These are phyloP conservation scores for Sesbania bispinosa DNA, from an alignment of 306 rosid species.

Conservation along the genomic window DNA sequence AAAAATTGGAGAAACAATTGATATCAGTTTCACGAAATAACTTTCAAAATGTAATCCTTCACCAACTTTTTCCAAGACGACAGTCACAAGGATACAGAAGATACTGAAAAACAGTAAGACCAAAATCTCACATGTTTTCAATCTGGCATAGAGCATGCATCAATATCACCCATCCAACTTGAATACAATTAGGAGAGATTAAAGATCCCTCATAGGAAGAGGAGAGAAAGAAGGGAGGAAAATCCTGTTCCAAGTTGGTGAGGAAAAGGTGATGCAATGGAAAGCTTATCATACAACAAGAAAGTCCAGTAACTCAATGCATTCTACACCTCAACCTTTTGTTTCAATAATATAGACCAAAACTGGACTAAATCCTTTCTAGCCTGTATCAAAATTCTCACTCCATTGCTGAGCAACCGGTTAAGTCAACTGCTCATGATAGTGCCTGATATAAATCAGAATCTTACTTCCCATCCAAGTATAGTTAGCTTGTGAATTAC, in stretches of 20 bases:
- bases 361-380: conserved; percentile 89
- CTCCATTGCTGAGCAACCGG: conserved; percentile 33
- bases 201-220: no score
- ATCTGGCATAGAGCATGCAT: neutral
- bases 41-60: conserved; percentile 7
- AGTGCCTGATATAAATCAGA: conserved; percentile 7
- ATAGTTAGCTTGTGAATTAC: conserved; percentile 70
- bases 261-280: neutral
- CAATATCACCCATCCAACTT: neutral
- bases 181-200: neutral
- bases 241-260: neutral
- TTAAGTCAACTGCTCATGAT: conserved; percentile 8
- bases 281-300: conserved; percentile 83
- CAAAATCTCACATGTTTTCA: neutral
- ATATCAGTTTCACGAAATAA: conserved; percentile 6
- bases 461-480: conserved; percentile 98
- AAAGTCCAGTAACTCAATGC: conserved; percentile 76
- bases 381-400: conserved; percentile 56
- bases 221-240: neutral
- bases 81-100: neutral
- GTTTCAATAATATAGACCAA: conserved; percentile 87
- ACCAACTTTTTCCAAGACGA: neutral
- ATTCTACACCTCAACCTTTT: conserved; percentile 69
- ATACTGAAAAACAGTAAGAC: neutral
- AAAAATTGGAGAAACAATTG: neutral